These are phyloP conservation scores for Capsella rubella DNA, from an alignment of 441 rosid species.

Conservation along the genomic window DNA sequence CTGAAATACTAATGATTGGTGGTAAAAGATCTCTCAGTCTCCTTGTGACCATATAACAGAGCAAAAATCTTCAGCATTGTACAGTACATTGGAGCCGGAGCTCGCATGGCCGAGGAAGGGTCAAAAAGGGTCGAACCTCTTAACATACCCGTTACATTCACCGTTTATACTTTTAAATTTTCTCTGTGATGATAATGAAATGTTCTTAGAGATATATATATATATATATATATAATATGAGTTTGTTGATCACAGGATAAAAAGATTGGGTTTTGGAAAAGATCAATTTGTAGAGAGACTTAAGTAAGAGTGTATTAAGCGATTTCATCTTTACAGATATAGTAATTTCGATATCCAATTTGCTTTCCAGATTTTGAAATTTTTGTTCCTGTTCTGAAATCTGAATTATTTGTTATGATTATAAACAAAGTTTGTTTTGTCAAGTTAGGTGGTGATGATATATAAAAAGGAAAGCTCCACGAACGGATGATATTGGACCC, in stretches of 20 bases:
- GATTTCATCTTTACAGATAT: conserved; percentile 6
- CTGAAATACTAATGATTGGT: not conserved
- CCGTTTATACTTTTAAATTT: conserved; percentile 29
- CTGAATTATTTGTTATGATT: not conserved
- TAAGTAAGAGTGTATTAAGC: conserved; percentile 1
- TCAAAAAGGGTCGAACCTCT: conserved; percentile 43
- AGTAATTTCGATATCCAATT: conserved; percentile 2
- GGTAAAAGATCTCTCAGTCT: conserved; percentile 1
- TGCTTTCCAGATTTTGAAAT: not conserved
- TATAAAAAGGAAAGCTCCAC: conserved; percentile 41
- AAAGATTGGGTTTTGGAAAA: conserved; percentile 28
- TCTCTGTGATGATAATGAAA: conserved; percentile 5
- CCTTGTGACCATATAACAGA: conserved; percentile 32
- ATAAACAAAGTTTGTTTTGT: conserved; percentile 24
- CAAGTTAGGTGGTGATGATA: conserved; percentile 34
- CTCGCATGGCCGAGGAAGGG: not conserved
- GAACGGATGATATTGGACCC: conserved; percentile 38
- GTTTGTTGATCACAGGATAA: conserved; percentile 32
- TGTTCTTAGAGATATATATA: conserved; percentile 26
- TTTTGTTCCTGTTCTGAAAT: not conserved
- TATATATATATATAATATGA: not conserved
- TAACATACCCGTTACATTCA: conserved; percentile 25
- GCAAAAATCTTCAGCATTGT: conserved; percentile 29
- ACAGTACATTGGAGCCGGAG: conserved; percentile 30
- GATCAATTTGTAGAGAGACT: conserved; percentile 30